Evolutionary conservation across 2,329 filamentous ascomycete genomes (phyloP).

Genomic region (Colletotrichum truncatum): DNA sequence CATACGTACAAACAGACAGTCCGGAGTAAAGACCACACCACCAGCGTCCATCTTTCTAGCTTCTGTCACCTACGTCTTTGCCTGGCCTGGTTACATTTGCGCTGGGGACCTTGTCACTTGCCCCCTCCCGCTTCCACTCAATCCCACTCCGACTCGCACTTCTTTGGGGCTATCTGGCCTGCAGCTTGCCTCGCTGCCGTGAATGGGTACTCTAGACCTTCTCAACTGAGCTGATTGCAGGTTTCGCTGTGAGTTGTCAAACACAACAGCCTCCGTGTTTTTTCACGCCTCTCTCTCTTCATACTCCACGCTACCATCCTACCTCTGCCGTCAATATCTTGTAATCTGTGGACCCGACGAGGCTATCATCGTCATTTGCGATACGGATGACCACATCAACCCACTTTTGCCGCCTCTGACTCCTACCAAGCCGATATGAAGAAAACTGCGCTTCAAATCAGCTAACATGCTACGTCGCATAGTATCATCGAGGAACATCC

Average conservation of each 20-base stretch:
- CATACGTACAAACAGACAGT: neutral
- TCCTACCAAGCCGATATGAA: slow-evolving; percentile 14
- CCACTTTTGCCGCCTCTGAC: neutral
- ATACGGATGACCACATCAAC: slow-evolving; percentile 13
- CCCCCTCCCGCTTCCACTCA: neutral
- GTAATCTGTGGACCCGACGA: slow-evolving; percentile 12
- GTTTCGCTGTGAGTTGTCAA: slow-evolving; percentile 17
- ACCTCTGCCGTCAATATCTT: neutral
- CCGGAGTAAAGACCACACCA: neutral
- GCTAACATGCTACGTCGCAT: slow-evolving; percentile 31
- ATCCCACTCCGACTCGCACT: slow-evolving; percentile 12
- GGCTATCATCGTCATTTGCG: slow-evolving; percentile 6
- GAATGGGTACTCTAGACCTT: slow-evolving; percentile 16
- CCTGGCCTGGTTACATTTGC: slow-evolving; percentile 10
- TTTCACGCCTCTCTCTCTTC: neutral
- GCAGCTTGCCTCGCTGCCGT: slow-evolving; percentile 24
- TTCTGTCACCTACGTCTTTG: neutral
- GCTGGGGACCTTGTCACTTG: slow-evolving; percentile 24
- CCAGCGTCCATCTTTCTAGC: neutral
- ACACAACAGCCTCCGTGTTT: neutral
- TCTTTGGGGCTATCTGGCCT: slow-evolving; percentile 24
- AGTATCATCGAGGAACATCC: slow-evolving; percentile 9
- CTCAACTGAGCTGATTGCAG: slow-evolving; percentile 11
- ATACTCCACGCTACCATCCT: neutral
- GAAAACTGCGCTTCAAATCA: neutral